A percentile compares a stretch with the other conserved stretches of the same genome.
These are phyloP conservation scores for Leptographium galeiforme DNA, from an alignment of 2,329 filamentous ascomycete species.

Conservation along the genomic window DNA sequence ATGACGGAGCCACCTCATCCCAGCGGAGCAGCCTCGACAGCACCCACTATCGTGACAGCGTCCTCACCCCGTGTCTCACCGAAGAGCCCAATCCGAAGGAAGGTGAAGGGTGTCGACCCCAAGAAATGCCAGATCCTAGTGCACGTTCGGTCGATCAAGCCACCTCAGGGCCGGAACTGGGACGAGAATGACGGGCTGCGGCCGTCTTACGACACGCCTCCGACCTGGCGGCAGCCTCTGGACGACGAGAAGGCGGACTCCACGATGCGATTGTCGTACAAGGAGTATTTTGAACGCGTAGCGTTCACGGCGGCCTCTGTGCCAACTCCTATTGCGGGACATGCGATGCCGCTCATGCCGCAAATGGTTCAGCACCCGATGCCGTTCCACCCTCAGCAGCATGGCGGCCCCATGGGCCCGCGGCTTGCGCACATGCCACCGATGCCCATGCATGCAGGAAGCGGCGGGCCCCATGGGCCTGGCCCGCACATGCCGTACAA, in stretches of 20 bases:
- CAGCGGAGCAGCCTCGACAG: conserved; percentile 10
- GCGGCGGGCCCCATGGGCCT: conserved; percentile 44
- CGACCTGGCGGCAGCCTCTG: conserved; percentile 65
- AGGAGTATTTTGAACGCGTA: conserved; percentile 64
- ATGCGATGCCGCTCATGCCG: conserved; percentile 54
- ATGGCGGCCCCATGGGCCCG: conserved; percentile 52
- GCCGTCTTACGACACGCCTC: conserved; percentile 69
- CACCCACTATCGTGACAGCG: neutral
- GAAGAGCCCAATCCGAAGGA: conserved; percentile 46
- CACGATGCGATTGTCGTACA: conserved; percentile 54
- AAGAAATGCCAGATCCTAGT: conserved; percentile 49
- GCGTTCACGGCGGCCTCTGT: conserved; percentile 34
- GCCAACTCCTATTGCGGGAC: conserved; percentile 40
- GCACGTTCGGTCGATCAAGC: conserved; percentile 39
- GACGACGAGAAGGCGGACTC: conserved; percentile 62
- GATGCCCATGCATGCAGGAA: conserved; percentile 60
- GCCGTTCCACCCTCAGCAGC: conserved; percentile 62
- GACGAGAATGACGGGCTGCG: conserved; percentile 70
- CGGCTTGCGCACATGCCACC: conserved; percentile 62
- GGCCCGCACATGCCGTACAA: conserved; percentile 53
- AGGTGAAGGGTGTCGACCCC: conserved; percentile 57
- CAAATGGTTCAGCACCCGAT: conserved; percentile 71
- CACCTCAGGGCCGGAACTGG: conserved; percentile 46
- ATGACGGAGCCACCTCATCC: conserved; percentile 9
- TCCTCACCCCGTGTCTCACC: conserved; percentile 1